A percentile compares a stretch with the other conserved stretches of the same genome.
These are phyloP conservation scores for Eucalyptus camaldulensis DNA, from an alignment of 345 rosid species.

Conservation along the genomic window DNA sequence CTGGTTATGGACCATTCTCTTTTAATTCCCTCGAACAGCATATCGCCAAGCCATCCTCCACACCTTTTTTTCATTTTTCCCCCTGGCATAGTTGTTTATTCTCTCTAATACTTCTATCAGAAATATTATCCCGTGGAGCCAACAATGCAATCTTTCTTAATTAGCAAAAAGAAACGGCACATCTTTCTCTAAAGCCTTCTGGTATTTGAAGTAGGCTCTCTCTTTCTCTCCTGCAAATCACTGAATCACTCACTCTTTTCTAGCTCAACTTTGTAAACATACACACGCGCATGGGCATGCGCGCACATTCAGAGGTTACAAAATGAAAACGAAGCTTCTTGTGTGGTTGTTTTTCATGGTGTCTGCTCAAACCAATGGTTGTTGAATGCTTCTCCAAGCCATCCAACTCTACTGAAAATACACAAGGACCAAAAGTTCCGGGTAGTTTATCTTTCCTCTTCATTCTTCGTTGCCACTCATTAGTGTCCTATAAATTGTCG, in stretches of 20 bases:
- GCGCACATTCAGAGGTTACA: not conserved
- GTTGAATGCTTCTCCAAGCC: not conserved
- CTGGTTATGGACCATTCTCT: too few species aligned
- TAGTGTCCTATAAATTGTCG: not conserved
- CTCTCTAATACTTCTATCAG: too few species aligned
- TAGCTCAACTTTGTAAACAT: not conserved
- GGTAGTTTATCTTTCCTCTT: not conserved
- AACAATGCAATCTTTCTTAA: too few species aligned
- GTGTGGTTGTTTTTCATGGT: slow-evolving; percentile 1
- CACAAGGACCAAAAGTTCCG: not conserved
- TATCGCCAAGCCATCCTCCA: too few species aligned
- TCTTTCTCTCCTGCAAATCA: too few species aligned
- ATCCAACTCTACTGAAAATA: not conserved
- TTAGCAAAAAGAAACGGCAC: too few species aligned
- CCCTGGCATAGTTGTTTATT: too few species aligned
- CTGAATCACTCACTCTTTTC: not conserved
- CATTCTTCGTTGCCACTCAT: not conserved
- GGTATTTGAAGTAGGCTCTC: too few species aligned
- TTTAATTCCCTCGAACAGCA: too few species aligned
- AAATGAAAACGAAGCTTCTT: slow-evolving; percentile 1
- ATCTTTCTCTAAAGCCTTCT: too few species aligned
- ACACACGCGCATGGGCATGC: not conserved
- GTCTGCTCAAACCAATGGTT: not conserved
- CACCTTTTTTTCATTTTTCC: too few species aligned
- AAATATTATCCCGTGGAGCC: too few species aligned